These are phyloP conservation scores for Aspergillus arachidicola DNA, from an alignment of 2,329 filamentous ascomycete genomes.

Conservation along the genomic window DNA sequence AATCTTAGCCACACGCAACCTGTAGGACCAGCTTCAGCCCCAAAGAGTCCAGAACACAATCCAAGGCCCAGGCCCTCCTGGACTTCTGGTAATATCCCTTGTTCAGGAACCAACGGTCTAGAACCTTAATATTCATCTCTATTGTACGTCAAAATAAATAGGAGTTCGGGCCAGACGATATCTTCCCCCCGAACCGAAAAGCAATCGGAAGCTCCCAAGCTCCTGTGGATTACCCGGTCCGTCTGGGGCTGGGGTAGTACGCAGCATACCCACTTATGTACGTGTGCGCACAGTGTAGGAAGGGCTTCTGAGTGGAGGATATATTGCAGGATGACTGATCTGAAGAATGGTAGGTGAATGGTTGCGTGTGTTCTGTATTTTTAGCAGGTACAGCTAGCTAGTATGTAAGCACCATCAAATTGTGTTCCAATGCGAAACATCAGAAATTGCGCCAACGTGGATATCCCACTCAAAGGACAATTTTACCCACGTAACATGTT, in stretches of 20 bases:
- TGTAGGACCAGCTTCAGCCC: slow-evolving; percentile 18
- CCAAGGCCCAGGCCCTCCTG: slow-evolving; percentile 33
- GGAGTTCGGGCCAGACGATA: not conserved
- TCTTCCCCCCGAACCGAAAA: not conserved
- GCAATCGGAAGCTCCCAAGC: not conserved
- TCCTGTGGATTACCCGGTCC: not conserved
- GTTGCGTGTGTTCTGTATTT: not conserved
- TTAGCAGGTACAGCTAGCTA: not conserved
- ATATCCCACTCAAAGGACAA: not conserved
- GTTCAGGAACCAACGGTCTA: slow-evolving; percentile 29
- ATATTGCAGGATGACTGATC: not conserved
- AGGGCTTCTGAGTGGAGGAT: not conserved
- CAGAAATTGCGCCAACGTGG: not conserved
- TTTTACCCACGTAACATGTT: not conserved
- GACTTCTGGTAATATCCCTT: slow-evolving; percentile 23
- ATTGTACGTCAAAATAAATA: not conserved
- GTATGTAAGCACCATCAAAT: slow-evolving; percentile 1
- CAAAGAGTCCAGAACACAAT: slow-evolving; percentile 32
- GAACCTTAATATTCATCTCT: slow-evolving; percentile 22
- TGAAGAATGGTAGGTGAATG: not conserved
- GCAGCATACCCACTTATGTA: not conserved
- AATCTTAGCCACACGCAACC: slow-evolving; percentile 11
- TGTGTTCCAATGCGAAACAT: not conserved
- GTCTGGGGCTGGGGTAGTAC: not conserved
- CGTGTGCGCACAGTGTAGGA: not conserved